Base-by-base conservation (phyloP, 495 filamentous ascomycete species). In the Trypethelium eluteriae region DNA sequence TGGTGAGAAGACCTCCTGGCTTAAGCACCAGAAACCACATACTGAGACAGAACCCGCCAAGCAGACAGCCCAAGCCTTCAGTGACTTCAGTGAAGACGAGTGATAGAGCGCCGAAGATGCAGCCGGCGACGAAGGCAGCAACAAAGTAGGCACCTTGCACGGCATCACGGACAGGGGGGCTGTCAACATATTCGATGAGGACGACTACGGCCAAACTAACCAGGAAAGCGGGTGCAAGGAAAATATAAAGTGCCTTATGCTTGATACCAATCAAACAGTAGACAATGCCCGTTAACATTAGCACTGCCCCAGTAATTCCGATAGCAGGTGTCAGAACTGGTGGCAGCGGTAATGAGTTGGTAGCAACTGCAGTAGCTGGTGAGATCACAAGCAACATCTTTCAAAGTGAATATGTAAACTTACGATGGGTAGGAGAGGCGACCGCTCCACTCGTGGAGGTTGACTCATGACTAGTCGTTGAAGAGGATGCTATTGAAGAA, bases 111-210 rank as follows among this genome's bases (percentile, higher is more conserved):
- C 93, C 93, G 64, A 96, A 85, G 34, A 92, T 83, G 1, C 86
- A 67, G 4, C 93, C 93, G 4, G 92, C 89, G 66, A 91, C 78
- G 46, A 87, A 82, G 16, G 83, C 85, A 10, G 92, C 93, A 3
- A 94, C 90, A 34, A 98, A 83, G 73, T 94, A 97, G 38, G 87
- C 93, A 49, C 93, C 93, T 76, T 96, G 90, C 7, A 96, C 80
- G 0, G 85, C 91, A 71, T 88, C 78, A 67, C 78, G 82, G 59
- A 96, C 84, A 0, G 93, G 92, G 2, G 87, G 88, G 62, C 81
- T 87, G 88, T 93, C 94, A 59, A 97, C 89, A 72, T 97, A 98
- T 56, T 94, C 76, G 67, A 98, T 93, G 9, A 98, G 77, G 32
- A 96, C 82, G 0, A 88, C 87, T 5, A 93, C 88, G 12, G 89